Evolutionary conservation across 371 early-diverging fungal genomes (phyloP).

Genomic region (Saksenaea oblongispora): DNA sequence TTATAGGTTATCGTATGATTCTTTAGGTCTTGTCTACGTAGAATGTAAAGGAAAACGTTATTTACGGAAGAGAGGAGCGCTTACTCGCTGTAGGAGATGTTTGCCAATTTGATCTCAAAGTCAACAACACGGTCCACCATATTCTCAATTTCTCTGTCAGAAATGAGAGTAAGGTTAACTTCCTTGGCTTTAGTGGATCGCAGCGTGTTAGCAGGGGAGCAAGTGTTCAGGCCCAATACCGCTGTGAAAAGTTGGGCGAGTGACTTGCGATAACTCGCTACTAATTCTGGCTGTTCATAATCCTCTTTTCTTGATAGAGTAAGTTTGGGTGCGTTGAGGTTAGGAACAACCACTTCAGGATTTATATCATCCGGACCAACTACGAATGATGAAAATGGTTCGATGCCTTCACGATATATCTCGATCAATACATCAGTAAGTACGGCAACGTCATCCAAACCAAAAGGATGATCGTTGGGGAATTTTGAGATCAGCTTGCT

Average conservation of each 20-base stretch:
- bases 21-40: slow-evolving; percentile 37
- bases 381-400: slow-evolving; percentile 28
- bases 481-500: slow-evolving; percentile 12
- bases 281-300: slow-evolving; percentile 37
- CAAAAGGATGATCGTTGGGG: neutral
- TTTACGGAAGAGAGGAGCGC: neutral
- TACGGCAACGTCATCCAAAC: neutral
- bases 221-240: slow-evolving; percentile 13
- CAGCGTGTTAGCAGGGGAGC: neutral
- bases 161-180: slow-evolving; percentile 6
- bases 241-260: slow-evolving; percentile 22
- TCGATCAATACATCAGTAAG: slow-evolving; percentile 10
- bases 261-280: slow-evolving; percentile 36
- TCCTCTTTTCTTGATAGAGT: slow-evolving; percentile 58
- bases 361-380: slow-evolving; percentile 49
- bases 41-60: neutral
- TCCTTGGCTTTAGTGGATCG: slow-evolving; percentile 4
- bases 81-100: slow-evolving; percentile 21
- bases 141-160: slow-evolving; percentile 12
- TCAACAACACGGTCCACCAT: slow-evolving; percentile 41
- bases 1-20: slow-evolving; percentile 58
- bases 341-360: slow-evolving; percentile 38
- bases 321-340: slow-evolving; percentile 39
- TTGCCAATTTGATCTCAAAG: slow-evolving; percentile 55
- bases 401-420: slow-evolving; percentile 8